These are phyloP conservation scores for Cinchona pubescens DNA, from an alignment of 257 asterid species.

Conservation along the genomic window DNA sequence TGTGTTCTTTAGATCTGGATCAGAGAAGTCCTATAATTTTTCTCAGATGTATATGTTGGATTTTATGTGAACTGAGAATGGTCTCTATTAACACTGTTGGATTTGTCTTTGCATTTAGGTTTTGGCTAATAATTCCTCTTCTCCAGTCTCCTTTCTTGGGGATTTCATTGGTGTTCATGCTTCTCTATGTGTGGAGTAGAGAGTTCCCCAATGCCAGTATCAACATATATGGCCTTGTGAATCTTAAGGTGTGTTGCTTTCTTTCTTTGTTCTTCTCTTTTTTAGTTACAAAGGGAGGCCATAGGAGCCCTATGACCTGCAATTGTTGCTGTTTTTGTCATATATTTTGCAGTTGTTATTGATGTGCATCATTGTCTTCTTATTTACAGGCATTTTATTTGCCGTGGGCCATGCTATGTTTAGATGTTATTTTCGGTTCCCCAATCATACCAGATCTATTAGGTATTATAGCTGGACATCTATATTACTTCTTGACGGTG, in stretches of 20 bases:
- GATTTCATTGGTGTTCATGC: constrained; percentile 92
- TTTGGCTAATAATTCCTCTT: constrained; percentile 65
- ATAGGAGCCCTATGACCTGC: background rate
- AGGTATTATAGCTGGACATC: constrained; percentile 90
- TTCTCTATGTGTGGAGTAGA: constrained; percentile 92
- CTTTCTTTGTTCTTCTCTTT: background rate
- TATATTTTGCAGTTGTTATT: background rate
- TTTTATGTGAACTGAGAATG: background rate
- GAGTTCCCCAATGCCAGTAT: constrained; percentile 82
- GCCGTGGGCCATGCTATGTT: constrained; percentile 98
- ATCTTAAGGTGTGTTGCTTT: constrained; percentile 62
- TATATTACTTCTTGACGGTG: constrained; percentile 81
- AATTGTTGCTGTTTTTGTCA: background rate
- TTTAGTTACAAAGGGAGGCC: too few relatives aligned
- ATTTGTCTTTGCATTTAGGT: constrained; percentile 47
- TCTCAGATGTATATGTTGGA: background rate
- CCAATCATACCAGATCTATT: constrained; percentile 70
- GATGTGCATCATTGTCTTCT: background rate
- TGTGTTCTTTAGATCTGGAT: background rate
- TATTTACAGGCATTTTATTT: constrained; percentile 79
- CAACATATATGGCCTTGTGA: constrained; percentile 81
- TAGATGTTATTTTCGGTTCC: constrained; percentile 84
- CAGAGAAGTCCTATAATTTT: background rate
- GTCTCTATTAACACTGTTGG: background rate
- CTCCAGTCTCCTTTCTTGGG: constrained; percentile 70